These are phyloP conservation scores for Alternaria tenuissima DNA, from an alignment of 2,329 filamentous ascomycete species.

Conservation along the genomic window DNA sequence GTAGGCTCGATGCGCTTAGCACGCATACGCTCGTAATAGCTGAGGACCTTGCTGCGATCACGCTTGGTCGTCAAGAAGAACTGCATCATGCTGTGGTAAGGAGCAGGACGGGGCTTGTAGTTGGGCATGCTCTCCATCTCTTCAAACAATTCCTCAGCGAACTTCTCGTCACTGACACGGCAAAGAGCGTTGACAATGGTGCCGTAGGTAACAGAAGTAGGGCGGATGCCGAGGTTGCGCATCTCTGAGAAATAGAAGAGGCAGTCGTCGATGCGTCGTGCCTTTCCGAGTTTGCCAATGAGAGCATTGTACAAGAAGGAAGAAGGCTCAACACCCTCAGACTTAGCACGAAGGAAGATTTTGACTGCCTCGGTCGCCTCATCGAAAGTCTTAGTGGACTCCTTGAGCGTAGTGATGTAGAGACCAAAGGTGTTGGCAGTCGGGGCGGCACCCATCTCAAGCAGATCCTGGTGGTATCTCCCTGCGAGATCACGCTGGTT, in stretches of 20 bases:
- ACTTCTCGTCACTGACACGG: conserved; percentile 96
- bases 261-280: conserved; percentile 96
- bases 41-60: conserved; percentile 90
- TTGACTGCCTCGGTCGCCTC: conserved; percentile 96
- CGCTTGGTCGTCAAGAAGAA: conserved; percentile 98
- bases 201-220: conserved; percentile 96
- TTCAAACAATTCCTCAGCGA: conserved; percentile 96
- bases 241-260: conserved; percentile 98
- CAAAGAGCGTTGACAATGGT: conserved; percentile 98
- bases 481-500: conserved; percentile 83
- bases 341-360: conserved; percentile 93
- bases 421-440: conserved; percentile 98
- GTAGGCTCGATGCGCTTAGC: conserved; percentile 86
- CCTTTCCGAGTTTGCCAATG: conserved; percentile 98
- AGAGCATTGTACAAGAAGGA: conserved; percentile 98
- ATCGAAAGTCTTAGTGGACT: conserved; percentile 96
- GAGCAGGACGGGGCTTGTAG: conserved; percentile 96
- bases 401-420: conserved; percentile 99
- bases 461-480: conserved; percentile 88
- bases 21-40: conserved; percentile 95
- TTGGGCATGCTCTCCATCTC: conserved; percentile 99
- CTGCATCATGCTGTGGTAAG: conserved; percentile 99
- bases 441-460: conserved; percentile 88
- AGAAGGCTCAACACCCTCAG: conserved; percentile 92
- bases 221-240: conserved; percentile 89